These are phyloP conservation scores for Fusarium dimerum DNA, from an alignment of 2,329 filamentous ascomycete genomes.

Conservation along the genomic window DNA sequence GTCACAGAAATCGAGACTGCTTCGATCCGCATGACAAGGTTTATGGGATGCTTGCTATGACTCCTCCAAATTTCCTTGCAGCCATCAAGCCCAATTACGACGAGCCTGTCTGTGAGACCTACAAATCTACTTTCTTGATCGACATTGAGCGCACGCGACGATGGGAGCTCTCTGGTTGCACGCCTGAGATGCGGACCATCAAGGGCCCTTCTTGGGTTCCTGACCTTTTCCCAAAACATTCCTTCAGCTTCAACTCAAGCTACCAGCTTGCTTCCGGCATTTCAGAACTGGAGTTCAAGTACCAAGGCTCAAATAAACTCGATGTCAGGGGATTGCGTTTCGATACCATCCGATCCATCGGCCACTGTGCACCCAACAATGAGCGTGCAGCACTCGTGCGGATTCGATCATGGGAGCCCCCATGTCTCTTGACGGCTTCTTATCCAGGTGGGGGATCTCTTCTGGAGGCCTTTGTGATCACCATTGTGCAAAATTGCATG, in stretches of 20 bases:
- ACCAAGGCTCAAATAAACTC: background rate
- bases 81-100: background rate
- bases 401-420: conserved; percentile 5
- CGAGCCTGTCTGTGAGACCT: background rate
- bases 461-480: conserved; percentile 4
- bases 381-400: background rate
- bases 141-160: background rate
- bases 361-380: background rate
- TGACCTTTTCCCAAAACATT: background rate
- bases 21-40: conserved; percentile 6
- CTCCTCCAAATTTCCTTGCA: background rate
- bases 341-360: background rate
- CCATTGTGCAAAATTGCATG: background rate
- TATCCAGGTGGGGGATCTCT: background rate
- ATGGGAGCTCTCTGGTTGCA: conserved; percentile 6
- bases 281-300: background rate
- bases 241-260: background rate
- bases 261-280: background rate
- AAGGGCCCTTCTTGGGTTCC: conserved; percentile 3
- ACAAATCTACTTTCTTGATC: conserved; percentile 1
- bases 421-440: background rate
- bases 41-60: conserved; percentile 4
- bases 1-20: background rate
- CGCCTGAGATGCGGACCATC: background rate
- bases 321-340: background rate